Evolutionary conservation across 1,139 yeast genomes (phyloP).

Genomic region (Sugiyamaella sp.): DNA sequence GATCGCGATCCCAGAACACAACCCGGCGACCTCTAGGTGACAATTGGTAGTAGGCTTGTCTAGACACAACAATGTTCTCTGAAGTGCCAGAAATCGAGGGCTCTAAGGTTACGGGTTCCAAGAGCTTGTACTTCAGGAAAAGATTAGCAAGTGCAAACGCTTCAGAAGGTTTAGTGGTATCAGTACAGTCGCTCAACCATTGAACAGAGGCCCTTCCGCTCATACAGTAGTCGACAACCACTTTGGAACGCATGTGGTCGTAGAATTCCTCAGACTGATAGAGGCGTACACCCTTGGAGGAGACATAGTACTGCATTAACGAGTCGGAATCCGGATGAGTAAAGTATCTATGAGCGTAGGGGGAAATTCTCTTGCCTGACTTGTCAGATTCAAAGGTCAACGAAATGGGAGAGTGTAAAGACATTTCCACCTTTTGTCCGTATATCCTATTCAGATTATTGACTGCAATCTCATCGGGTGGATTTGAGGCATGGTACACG

Average conservation of each 20-base stretch:
- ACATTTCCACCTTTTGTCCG: conserved; percentile 11
- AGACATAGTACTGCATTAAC: conserved; percentile 74
- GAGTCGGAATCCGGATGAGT: conserved; percentile 90
- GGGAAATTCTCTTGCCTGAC: conserved; percentile 48
- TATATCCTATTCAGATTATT: conserved; percentile 11
- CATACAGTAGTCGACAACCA: conserved; percentile 50
- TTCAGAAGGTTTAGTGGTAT: conserved; percentile 59
- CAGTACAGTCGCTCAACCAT: conserved; percentile 91
- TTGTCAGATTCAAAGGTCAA: conserved; percentile 23
- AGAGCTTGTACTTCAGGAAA: conserved; percentile 54
- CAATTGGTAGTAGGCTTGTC: conserved; percentile 46
- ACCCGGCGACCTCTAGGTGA: conserved; percentile 46
- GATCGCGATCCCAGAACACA: conserved; percentile 44
- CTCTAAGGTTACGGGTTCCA: conserved; percentile 40
- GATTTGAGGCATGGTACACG: conserved; percentile 61
- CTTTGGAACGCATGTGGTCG: neutral
- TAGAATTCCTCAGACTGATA: conserved; percentile 45
- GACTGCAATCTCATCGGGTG: conserved; percentile 42
- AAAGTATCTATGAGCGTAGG: conserved; percentile 75
- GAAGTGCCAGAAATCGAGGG: conserved; percentile 20
- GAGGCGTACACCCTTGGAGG: conserved; percentile 67
- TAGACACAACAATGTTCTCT: conserved; percentile 34
- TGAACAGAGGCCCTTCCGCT: conserved; percentile 81
- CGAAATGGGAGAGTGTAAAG: conserved; percentile 8
- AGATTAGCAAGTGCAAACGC: conserved; percentile 63